These are phyloP conservation scores for Nicotiana undulata DNA, from an alignment of 257 asterid genomes.

Conservation along the genomic window DNA sequence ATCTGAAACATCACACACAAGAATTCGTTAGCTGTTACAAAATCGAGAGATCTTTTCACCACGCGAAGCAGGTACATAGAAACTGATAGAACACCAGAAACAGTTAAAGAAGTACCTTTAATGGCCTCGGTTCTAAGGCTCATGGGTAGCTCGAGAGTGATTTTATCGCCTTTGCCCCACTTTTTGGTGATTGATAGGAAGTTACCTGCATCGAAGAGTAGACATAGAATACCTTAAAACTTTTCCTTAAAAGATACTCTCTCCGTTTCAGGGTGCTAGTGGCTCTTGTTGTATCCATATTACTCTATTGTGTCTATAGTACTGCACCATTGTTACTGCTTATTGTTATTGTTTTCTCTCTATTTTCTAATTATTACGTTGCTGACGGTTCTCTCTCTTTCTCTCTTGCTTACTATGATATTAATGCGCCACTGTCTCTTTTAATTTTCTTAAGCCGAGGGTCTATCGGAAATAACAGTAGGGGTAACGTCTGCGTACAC, in stretches of 20 bases:
- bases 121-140: conserved; percentile 66
- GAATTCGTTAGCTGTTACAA: neutral
- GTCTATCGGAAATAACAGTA: too few relatives aligned
- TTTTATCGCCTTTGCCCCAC: conserved; percentile 61
- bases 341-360: too few relatives aligned
- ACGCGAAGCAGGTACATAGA: neutral
- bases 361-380: too few relatives aligned
- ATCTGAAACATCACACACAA: conserved; percentile 29
- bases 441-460: too few relatives aligned
- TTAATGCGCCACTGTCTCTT: too few relatives aligned
- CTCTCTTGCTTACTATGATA: too few relatives aligned
- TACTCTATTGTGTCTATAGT: too few relatives aligned
- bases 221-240: neutral
- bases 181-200: conserved; percentile 39
- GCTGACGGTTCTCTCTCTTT: too few relatives aligned
- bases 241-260: neutral
- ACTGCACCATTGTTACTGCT: too few relatives aligned
- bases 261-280: too few relatives aligned
- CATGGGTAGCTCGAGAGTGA: conserved; percentile 58
- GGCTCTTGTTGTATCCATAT: too few relatives aligned
- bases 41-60: neutral
- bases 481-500: too few relatives aligned
- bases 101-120: conserved; percentile 35
- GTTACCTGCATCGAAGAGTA: conserved; percentile 42
- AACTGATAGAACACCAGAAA: neutral